Base-by-base conservation (phyloP, 495 filamentous ascomycete species). In the Penicillium odoratum region DNA sequence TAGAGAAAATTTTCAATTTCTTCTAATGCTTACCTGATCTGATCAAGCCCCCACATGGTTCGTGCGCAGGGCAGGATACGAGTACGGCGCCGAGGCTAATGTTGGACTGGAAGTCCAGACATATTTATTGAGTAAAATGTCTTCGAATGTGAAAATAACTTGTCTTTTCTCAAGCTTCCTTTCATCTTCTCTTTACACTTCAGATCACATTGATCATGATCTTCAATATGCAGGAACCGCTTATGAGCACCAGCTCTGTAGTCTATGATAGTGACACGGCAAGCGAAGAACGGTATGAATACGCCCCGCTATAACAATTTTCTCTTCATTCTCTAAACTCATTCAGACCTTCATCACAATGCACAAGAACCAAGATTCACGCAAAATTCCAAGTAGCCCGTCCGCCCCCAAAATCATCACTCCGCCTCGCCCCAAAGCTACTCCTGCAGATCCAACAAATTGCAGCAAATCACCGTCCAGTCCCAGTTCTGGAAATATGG, bases 361-460 rank as follows among this genome's bases (percentile, higher is more conserved):
- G 49, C 38, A 33, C 53, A 9, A 45, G 44, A 62, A 54, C 50
- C 46, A 65, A 56, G 57, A 63, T 68, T 26, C 68, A 73, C 51
- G 67, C 67, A 40, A 63, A 52, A 25, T 75, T 77, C 59, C 61
- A 70, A 48, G 65, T 75, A 43, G 74, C 74, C 34, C 65, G 67
- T 29, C 74, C 71, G 16, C 67, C 74, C 11, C 71, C 74, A 31
- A 69, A 71, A 62, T 65, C 64, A 26, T 55, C 59, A 3, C 60
- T 75, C n/a, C 68, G 71, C 1, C 58, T 75, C 45, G 60, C 65
- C 36, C 59, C 74, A 6, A 69, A 66, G 26, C 63, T 74, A 15
- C 57, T 72, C 7, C 65, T 77, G 5, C 74, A 77, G 65, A 69
- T 77, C 56, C 74, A 77, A 64, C 74, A 77, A 66, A 50, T 77